Evolutionary conservation across 2,329 filamentous ascomycete genomes (phyloP).

Genomic region (Thielaviopsis musarum): DNA sequence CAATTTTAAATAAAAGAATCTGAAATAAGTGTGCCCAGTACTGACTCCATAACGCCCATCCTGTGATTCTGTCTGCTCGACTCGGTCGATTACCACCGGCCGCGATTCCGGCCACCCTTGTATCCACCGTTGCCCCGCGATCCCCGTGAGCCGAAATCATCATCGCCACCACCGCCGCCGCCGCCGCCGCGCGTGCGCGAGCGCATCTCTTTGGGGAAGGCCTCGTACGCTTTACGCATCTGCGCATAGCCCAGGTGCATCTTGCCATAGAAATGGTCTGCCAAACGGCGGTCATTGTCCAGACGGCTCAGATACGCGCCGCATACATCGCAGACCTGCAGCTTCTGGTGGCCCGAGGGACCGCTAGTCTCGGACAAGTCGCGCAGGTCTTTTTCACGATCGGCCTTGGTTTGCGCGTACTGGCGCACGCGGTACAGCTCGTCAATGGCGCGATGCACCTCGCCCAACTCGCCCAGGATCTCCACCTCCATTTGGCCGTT

Average conservation of each 20-base stretch:
- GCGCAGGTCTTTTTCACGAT: conserved; percentile 77
- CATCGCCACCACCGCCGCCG: conserved; percentile 29
- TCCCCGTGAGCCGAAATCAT: conserved; percentile 27
- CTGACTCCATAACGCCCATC: conserved; percentile 1
- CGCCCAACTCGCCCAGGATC: conserved; percentile 64
- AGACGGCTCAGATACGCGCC: conserved; percentile 83
- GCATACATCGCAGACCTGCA: conserved; percentile 97
- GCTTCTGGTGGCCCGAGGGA: conserved; percentile 87
- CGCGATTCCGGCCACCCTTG: conserved; percentile 30
- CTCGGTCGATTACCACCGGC: conserved; percentile 29
- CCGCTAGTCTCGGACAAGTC: conserved; percentile 81
- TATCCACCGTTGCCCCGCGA: conserved; percentile 36
- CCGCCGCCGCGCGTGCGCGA: conserved; percentile 41
- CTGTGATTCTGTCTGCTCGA: not conserved
- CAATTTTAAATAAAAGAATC: not conserved
- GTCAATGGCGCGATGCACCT: conserved; percentile 66
- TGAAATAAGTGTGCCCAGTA: not conserved
- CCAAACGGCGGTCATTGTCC: conserved; percentile 84
- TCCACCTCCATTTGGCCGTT: conserved; percentile 73
- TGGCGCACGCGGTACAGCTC: conserved; percentile 77
- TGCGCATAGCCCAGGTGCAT: conserved; percentile 98
- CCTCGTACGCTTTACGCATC: conserved; percentile 86
- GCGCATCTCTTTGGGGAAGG: conserved; percentile 75
- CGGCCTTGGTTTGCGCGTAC: conserved; percentile 64
- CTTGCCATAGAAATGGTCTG: conserved; percentile 98